Evolutionary conservation across 441 rosid species (phyloP), one percentile per base, ranked within the genome.

Genomic region (Erysimum cheiri): DNA sequence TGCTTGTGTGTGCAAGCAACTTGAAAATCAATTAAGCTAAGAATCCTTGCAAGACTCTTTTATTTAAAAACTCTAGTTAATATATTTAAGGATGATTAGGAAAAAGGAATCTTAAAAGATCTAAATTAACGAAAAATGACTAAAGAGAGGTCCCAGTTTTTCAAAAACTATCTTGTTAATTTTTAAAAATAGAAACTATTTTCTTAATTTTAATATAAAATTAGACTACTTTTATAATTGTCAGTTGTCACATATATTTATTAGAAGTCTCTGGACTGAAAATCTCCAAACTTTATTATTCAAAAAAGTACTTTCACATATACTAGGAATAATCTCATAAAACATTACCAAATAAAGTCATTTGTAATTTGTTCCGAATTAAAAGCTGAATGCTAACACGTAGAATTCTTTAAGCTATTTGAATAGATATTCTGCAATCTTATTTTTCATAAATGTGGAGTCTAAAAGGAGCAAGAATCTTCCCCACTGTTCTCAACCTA

Each of bases 401-500:
- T 46, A 13, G 3, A 43, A 14, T 46, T 59, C 6, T 48, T 36
- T 28, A 28, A 50, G 58, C 39, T 40, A 39, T 70, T 70, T 53
- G n/a, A 33, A 70, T 70, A 53, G 32, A 32, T 41, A 70, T 61
- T 53, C 47, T 52, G 62, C 17, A 52, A 22, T 14, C 1, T 15
- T 52, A 3, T 12, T n/a, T 60, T 29, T 14, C 36, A 49, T 70
- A 53, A 61, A 71, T 71, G 70, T 55, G 64, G 70, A 71, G 76
- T 72, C 49, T 46, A 72, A 64, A 63, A 59, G 22, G 76, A 64
- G 50, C 59, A 72, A 72, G 65, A 64, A 72, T 64, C 58, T 72
- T 48, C 60, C 53, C 53, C 70, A 64, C 71, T 7, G 28, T 65
- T 64, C 60, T 57, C 66, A 72, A 72, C 76, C 46, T 64, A 64